Base-by-base conservation (phyloP, 2,329 filamentous ascomycete species). In the Fusarium sp. region DNA sequence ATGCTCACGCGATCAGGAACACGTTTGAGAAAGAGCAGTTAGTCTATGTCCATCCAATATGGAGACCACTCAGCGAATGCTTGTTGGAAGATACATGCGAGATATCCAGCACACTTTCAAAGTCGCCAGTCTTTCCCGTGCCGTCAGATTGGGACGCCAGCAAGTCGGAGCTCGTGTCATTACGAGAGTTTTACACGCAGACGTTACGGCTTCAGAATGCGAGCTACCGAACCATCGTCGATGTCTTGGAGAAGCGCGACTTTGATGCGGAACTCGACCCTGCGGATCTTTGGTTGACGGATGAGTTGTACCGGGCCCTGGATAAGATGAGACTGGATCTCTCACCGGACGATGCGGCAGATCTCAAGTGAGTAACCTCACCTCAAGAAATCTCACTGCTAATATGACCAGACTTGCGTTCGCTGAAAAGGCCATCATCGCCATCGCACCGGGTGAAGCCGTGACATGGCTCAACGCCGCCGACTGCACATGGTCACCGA, bases 41-140 rank as follows among this genome's bases (percentile, higher is more conserved):
- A 35, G 58, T 75, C 42, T 75, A 76, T 22, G 36, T 75, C 42
- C 66, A 75, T 9, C 73, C 73, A 26, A 75, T 69, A 68, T 77
- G 75, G 75, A 74, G 72, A 60, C 70, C 73, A 7, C 73, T 72
- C 8, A 77, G 75, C 38, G 67, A 77, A 62, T 77, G 75, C 24
- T 39, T 77, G 5, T 42, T 77, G 41, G 75, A 77, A 22, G 66
- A 76, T 48, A 50, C 72, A 53, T 63, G 73, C 22, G 73, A 75
- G 15, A 75, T 75, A 58, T 68, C 73, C 20, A 75, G 73, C 42
- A 75, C 73, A 5, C 67, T 76, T 9, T 75, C 74, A 36, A 76
- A 77, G 57, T 75, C 73, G 5, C 66, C 74, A 2, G 70, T 76
- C n/a, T 76, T 76, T 28, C 74, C 74, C 1, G 74, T 76, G 7